Base-by-base conservation (phyloP, 2,329 filamentous ascomycete species). In the Ilyonectria sp. region DNA sequence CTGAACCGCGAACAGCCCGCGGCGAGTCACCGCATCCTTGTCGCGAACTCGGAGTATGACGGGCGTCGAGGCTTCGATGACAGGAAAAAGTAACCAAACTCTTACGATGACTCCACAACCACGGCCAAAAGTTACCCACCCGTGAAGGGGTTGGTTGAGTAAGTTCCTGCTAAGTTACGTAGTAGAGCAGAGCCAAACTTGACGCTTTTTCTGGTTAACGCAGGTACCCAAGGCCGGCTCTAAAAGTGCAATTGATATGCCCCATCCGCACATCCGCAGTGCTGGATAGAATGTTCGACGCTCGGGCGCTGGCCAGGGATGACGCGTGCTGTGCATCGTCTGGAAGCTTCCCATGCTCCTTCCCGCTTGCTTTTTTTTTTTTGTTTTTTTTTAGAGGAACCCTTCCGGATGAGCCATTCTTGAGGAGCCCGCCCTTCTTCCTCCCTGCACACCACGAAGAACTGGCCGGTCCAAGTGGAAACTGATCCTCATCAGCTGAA, bases 401-500 rank as follows among this genome's bases (percentile, higher is more conserved):
- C 26, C 26, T 26, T 26, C 6, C 26, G 5, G 23, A 26, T 26
- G 26, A 26, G 26, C 26, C 26, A 4, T 26, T 26, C 26, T 26
- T 9, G 50, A 63, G 52, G 60, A 53, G 52, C 23, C 52, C 26
- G 26, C 26, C 40, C 11, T 40, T 17, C 17, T 15, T 21, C 59
- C 50, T 37, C 49, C 60, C 52, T 35, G 46, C 60, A 54, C 52
- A 54, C 31, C 46, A 56, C 43, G 37, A 31, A 63, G 33, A 19
- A 29, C 52, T 15, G 37, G 43, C 40, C 43, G 47, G 44, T 54
- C 61, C 52, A 58, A 53, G 46, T 53, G 65, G 61, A 37, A 65
- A 54, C 56, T 47, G 37, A 68, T 65, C 57, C 57, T 65, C 57
- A 57, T 55, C 61, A 65, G 61, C 52, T 65, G 53, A 72, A 69